A percentile compares a stretch with the other conserved stretches of the same genome.
phyloP scores from a whole-genome alignment of 2,329 filamentous ascomycete species.

The Calonectria henricotiae region DNA sequence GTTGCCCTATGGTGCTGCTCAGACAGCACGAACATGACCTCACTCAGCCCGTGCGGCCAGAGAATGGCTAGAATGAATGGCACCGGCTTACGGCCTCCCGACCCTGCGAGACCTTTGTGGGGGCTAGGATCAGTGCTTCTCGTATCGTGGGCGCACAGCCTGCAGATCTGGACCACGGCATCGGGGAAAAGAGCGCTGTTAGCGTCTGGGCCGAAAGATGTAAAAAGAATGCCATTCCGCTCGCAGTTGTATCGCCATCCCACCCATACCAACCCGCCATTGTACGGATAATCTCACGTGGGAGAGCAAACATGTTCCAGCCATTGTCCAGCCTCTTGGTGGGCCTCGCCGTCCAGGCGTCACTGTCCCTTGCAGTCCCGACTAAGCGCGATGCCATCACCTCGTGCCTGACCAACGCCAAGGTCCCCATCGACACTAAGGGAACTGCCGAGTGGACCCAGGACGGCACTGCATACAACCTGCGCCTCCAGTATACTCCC shows the following conservation, averaged over 20 bases:
- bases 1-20: slow-evolving; percentile 5
- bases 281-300: not conserved
- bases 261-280: not conserved
- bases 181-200: not conserved
- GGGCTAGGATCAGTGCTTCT: not conserved
- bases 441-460: slow-evolving; percentile 53
- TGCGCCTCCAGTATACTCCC: slow-evolving; percentile 55
- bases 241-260: not conserved
- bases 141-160: slow-evolving; percentile 27
- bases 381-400: slow-evolving; percentile 50
- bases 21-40: slow-evolving; percentile 6
- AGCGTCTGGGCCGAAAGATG: not conserved
- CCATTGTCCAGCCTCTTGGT: slow-evolving; percentile 19
- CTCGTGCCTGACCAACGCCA: slow-evolving; percentile 52
- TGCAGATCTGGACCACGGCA: slow-evolving; percentile 25
- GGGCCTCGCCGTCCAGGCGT: slow-evolving; percentile 27
- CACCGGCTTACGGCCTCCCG: slow-evolving; percentile 22
- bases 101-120: not conserved
- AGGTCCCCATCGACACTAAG: slow-evolving; percentile 48
- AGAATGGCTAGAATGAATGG: slow-evolving; percentile 17
- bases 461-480: slow-evolving; percentile 57
- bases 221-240: slow-evolving; percentile 15
- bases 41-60: slow-evolving; percentile 12
- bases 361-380: slow-evolving; percentile 37
- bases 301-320: slow-evolving; percentile 24